Percentiles rank a stretch among this genome's conserved stretches.
Evolutionary conservation across 2,329 filamentous ascomycete species (phyloP).

Genomic region (Fusarium lyarnte): DNA sequence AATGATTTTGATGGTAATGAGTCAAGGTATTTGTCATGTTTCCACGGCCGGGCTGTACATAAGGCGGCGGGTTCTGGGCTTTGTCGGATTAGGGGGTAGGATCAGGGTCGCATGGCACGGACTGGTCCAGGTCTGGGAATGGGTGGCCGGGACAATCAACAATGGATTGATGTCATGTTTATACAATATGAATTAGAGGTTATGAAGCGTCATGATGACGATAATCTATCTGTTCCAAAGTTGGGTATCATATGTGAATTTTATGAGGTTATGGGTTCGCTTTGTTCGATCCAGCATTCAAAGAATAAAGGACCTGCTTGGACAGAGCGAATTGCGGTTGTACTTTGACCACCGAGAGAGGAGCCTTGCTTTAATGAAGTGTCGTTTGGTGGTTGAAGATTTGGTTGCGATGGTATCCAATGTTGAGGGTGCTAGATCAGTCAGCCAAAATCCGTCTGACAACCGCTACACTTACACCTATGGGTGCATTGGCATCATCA

Average conservation of each 20-base stretch:
- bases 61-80: slow-evolving; percentile 25
- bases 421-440: slow-evolving; percentile 63
- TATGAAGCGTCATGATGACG: slow-evolving; percentile 40
- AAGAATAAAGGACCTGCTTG: slow-evolving; percentile 69
- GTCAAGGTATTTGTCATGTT: slow-evolving; percentile 28
- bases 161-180: slow-evolving; percentile 33
- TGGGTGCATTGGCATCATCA: slow-evolving; percentile 66
- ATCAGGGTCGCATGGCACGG: slow-evolving; percentile 29
- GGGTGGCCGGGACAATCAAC: slow-evolving; percentile 10
- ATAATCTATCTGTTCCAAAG: slow-evolving; percentile 23
- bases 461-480: slow-evolving; percentile 58
- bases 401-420: slow-evolving; percentile 67
- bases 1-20: slow-evolving; percentile 23
- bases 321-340: slow-evolving; percentile 62
- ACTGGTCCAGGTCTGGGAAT: slow-evolving; percentile 37
- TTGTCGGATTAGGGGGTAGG: slow-evolving; percentile 37
- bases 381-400: slow-evolving; percentile 52
- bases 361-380: slow-evolving; percentile 43
- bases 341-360: slow-evolving; percentile 51
- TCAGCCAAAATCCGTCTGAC: slow-evolving; percentile 19
- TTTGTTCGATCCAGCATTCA: slow-evolving; percentile 70
- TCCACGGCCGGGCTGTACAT: slow-evolving; percentile 36
- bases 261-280: background rate
- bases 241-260: slow-evolving; percentile 13
- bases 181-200: slow-evolving; percentile 35